Percentiles rank a stretch among this genome's conserved stretches.
Conservation (phyloP, 768 basidiomycete species). For the Astraeus odoratus region DNA sequence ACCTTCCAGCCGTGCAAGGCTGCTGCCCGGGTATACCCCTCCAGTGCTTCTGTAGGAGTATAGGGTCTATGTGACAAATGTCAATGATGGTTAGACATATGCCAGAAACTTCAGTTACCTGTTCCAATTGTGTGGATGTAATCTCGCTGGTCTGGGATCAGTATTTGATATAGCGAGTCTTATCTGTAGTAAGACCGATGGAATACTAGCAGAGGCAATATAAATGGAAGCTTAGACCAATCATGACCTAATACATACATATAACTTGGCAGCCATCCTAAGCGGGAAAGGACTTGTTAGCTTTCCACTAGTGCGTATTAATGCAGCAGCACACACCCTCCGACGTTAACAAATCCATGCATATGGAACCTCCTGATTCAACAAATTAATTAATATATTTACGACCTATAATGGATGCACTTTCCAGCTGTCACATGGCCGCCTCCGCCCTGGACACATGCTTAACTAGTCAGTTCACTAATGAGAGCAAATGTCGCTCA, state of each 20-base stretch:
- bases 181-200: constrained; percentile 53
- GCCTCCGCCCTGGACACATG: constrained; percentile 43
- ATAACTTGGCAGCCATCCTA: constrained; percentile 68
- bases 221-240: constrained; percentile 2
- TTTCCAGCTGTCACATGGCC: constrained; percentile 60
- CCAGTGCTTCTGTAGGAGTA: constrained; percentile 48
- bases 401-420: constrained; percentile 1
- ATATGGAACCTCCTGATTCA: constrained; percentile 56
- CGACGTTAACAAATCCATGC: constrained; percentile 64
- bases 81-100: not conserved
- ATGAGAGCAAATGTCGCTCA: constrained; percentile 3
- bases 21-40: constrained; percentile 61
- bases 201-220: constrained; percentile 23
- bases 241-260: constrained; percentile 30
- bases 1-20: constrained; percentile 59
- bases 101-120: constrained; percentile 22
- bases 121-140: constrained; percentile 43
- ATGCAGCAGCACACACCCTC: constrained; percentile 40
- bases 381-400: not conserved
- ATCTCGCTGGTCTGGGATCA: constrained; percentile 55
- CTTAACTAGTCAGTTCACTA: not conserved
- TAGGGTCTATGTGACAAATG: constrained; percentile 28
- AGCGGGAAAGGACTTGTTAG: not conserved
- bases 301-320: not conserved
- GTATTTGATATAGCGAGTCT: constrained; percentile 62